phyloP scores from a whole-genome alignment of 441 rosid genomes.

The Metrosideros polymorpha region DNA sequence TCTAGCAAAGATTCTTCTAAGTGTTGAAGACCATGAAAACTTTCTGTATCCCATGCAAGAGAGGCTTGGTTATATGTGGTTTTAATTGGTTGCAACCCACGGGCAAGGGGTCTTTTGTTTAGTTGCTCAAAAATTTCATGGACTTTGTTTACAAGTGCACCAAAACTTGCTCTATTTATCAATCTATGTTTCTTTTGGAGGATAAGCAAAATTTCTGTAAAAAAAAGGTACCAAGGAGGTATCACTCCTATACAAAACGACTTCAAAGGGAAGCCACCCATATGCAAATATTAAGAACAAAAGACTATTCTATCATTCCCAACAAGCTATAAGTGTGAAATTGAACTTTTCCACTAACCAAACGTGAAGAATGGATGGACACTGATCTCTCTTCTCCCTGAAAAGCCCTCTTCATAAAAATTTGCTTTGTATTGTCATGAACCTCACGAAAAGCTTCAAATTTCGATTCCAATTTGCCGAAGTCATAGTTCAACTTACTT shows the following conservation, averaged over 20 bases:
- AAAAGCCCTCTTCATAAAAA: neutral
- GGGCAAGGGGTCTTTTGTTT: neutral
- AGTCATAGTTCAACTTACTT: neutral
- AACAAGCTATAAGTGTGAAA: neutral
- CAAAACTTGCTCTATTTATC: neutral
- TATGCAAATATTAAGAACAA: neutral
- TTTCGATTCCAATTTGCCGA: neutral
- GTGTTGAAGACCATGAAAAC: neutral
- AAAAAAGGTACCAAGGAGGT: neutral
- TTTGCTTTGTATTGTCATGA: neutral
- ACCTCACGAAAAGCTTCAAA: neutral
- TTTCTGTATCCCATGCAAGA: neutral
- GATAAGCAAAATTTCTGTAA: neutral
- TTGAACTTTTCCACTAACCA: neutral
- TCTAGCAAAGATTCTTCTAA: neutral
- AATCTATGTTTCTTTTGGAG: neutral
- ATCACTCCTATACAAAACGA: neutral
- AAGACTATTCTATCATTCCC: neutral
- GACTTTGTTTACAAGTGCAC: neutral
- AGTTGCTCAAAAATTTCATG: neutral
- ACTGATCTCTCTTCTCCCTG: neutral
- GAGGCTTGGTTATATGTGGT: neutral
- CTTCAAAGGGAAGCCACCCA: neutral
- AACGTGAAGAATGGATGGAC: neutral
- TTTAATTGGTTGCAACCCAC: neutral